Conservation (phyloP, 768 basidiomycete species). For the Kwoniella sp. region DNA sequence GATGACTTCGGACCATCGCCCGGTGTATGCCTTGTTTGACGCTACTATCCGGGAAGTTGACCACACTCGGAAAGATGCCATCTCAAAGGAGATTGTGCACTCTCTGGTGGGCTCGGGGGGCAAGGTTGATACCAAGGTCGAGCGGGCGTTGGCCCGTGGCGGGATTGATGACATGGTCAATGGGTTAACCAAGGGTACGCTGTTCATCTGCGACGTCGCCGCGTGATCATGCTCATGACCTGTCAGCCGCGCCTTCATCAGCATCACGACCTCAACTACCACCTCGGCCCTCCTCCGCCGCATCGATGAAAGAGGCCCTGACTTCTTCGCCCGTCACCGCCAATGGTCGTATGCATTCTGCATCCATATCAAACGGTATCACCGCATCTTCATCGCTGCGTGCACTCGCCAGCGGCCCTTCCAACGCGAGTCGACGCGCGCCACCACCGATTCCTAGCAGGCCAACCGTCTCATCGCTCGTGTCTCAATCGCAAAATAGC, state of each 20-base stretch:
- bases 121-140: slow-evolving; percentile 20
- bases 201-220: neutral
- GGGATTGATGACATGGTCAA: slow-evolving; percentile 11
- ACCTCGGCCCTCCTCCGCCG: slow-evolving; percentile 12
- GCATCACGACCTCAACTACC: slow-evolving; percentile 8
- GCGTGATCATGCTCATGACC: neutral
- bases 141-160: slow-evolving; percentile 9
- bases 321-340: neutral
- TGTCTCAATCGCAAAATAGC: neutral
- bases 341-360: neutral
- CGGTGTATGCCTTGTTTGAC: slow-evolving; percentile 82
- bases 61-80: slow-evolving; percentile 62
- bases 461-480: neutral
- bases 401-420: neutral
- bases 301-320: slow-evolving; percentile 6
- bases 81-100: slow-evolving; percentile 49
- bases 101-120: slow-evolving; percentile 8
- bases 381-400: slow-evolving; percentile 4
- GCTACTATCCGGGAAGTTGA: slow-evolving; percentile 76
- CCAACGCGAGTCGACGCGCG: neutral
- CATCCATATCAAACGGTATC: neutral
- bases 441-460: slow-evolving; percentile 9
- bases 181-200: slow-evolving; percentile 16
- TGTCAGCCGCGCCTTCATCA: neutral
- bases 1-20: slow-evolving; percentile 89